Evolutionary conservation across 2,329 filamentous ascomycete genomes (phyloP), one percentile per base, ranked within the genome.

Genomic region (Fusarium udum): DNA sequence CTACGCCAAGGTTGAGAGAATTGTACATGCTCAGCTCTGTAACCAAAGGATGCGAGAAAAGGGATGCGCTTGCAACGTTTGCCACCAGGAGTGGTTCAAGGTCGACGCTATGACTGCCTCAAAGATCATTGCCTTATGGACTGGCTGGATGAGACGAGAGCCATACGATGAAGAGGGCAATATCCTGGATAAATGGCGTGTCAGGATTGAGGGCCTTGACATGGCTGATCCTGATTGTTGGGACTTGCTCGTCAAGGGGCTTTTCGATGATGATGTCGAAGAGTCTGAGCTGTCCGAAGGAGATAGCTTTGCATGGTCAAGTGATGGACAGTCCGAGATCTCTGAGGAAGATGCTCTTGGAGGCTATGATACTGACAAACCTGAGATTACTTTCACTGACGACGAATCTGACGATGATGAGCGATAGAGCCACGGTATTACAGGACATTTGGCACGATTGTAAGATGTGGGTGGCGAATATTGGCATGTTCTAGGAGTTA

Each of bases 81-180:
- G 51, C 16, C 80, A 80, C 24, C 20, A 60, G 0, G 80, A 82
- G 63, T 82, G 79, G 77, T 82, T 82, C 60, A 63, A 72, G 22
- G 72, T 78, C 16, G 62, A 63, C 11, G 57, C 18, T 11, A 45
- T 46, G 2, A 62, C 60, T 20, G 79, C 78, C 1, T 53, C 58
- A n/a, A 60, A 51, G 4, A 42, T 64, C 3, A 67, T 80, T 14
- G 66, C 45, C 6, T 63, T 79, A 42, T 82, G 80, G 80, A 62
- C 76, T 9, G 63, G 60, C 11, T 82, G 78, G 74, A 79, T 74
- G 24, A 64, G 71, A 26, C 67, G 69, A n/a, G 37, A 57, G n/a
- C 79, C 80, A 7, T 82, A 81, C 8, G 75, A 77, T 31, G 69
- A 77, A 22, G 42, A 64, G 4, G 79, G 80, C 0, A 28, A 28